Evolutionary conservation across 805 yeast genomes (phyloP), one percentile per base, ranked within the genome.

Genomic region (Nakazawaea ernobii): DNA sequence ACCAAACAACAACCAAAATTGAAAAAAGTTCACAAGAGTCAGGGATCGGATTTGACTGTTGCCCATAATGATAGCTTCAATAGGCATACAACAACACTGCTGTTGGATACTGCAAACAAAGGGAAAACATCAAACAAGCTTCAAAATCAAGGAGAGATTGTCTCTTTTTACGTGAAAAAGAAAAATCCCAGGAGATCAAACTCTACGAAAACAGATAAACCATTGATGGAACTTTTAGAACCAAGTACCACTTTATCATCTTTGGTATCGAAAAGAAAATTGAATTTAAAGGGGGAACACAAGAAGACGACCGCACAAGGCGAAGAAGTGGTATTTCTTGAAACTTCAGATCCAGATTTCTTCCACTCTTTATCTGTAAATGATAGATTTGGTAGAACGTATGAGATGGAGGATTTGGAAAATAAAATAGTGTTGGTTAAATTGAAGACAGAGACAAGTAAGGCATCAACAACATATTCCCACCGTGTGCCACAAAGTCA

Each of bases 341-440:
- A 44, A 8, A 44, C 48, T 8, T 38, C 38, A 33, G 48, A 45
- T 11, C 48, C 48, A 5, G 43, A 39, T 17, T 35, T 39, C 35
- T 39, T 39, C 24, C 39, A 45, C 40, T 32, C 39, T 10, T 17
- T 45, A 9, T 10, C 39, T 9, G 48, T 35, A 4, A 39, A 27
- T 8, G 48, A 45, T 32, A 45, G 35, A 20, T 45, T 45, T 35
- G 48, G 43, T 28, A 45, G 32, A 39, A 14, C 32, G 4, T 39
- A 39, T 20, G 35, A 45, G 35, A 39, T 45, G 43, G 33, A 42
- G 5, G 41, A 45, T 9, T 45, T 39, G 14, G 20, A 39, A 17
- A 36, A 35, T 17, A 45, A 45, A 20, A 37, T 45, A 8, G 43
- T 45, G 13, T 39, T 45, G 32, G 35, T 44, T 26, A 39, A 39